Evolutionary conservation across 2,329 filamentous ascomycete genomes (phyloP).

Genomic region (Fusarium tjaetaba): DNA sequence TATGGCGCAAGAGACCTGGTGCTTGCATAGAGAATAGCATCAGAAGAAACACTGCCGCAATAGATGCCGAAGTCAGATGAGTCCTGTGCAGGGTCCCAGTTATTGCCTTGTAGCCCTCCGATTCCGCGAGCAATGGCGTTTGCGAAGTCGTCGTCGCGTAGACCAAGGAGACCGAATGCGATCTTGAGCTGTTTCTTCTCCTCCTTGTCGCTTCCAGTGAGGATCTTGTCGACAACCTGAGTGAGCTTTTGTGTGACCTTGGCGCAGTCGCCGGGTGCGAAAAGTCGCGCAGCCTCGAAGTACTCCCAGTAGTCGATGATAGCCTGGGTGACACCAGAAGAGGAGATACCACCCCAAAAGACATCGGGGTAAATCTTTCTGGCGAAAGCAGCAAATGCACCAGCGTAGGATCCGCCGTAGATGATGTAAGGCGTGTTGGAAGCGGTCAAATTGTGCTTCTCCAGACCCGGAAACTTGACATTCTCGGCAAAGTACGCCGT

Average conservation of each 20-base stretch:
- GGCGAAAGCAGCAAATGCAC: slow-evolving; percentile 80
- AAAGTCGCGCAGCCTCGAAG: slow-evolving; percentile 61
- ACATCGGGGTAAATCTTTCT: slow-evolving; percentile 80
- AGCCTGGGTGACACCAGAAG: slow-evolving; percentile 80
- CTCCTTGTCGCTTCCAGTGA: slow-evolving; percentile 52
- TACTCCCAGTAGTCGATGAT: slow-evolving; percentile 81
- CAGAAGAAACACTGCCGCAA: slow-evolving; percentile 58
- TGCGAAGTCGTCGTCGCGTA: slow-evolving; percentile 62
- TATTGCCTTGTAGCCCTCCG: slow-evolving; percentile 56
- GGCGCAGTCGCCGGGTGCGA: slow-evolving; percentile 69
- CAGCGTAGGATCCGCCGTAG: slow-evolving; percentile 87
- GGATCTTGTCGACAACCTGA: slow-evolving; percentile 61
- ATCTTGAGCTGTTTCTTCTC: slow-evolving; percentile 59
- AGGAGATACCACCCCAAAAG: slow-evolving; percentile 82
- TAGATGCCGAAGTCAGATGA: slow-evolving; percentile 56
- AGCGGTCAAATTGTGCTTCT: slow-evolving; percentile 73
- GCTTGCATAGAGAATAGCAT: slow-evolving; percentile 53
- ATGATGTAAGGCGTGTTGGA: slow-evolving; percentile 75
- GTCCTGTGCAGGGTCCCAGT: slow-evolving; percentile 63
- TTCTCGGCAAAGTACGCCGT: slow-evolving; percentile 82
- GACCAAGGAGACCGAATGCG: slow-evolving; percentile 57
- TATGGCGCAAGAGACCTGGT: slow-evolving; percentile 49
- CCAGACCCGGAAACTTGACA: slow-evolving; percentile 75
- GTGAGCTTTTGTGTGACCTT: slow-evolving; percentile 67
- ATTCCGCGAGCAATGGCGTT: slow-evolving; percentile 54